phyloP scores from a whole-genome alignment of 1,284 basidiomycete genomes.

The Ganoderma boninense region DNA sequence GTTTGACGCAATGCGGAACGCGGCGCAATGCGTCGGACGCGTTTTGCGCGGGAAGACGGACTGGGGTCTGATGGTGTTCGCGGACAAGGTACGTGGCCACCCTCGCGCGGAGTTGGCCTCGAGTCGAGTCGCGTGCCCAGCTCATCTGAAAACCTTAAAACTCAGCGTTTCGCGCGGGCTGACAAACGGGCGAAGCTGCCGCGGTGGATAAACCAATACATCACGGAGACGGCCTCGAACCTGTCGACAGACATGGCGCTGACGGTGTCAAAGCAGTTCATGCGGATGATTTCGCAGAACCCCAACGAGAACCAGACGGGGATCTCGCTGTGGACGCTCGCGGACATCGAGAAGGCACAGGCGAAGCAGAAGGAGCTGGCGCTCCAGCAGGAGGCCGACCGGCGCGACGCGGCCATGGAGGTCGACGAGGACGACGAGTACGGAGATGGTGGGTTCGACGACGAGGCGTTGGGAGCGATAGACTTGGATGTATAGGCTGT shows the following conservation, averaged over 20 bases:
- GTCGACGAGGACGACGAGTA: constrained; percentile 56
- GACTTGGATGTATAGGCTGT: constrained; percentile 52
- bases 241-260: constrained; percentile 99
- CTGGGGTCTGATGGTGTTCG: constrained; percentile 99
- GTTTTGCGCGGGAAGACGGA: constrained; percentile 98
- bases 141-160: constrained; percentile 13
- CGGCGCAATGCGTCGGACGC: constrained; percentile 98
- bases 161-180: constrained; percentile 92
- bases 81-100: constrained; percentile 79
- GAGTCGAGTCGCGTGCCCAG: no score
- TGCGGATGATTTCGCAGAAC: constrained; percentile 97
- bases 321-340: constrained; percentile 92
- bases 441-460: constrained; percentile 78
- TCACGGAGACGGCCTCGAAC: constrained; percentile 96
- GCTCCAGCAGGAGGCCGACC: constrained; percentile 50
- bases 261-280: constrained; percentile 95
- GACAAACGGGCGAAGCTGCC: constrained; percentile 98
- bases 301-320: constrained; percentile 96
- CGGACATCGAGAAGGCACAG: constrained; percentile 85
- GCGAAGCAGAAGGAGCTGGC: constrained; percentile 74
- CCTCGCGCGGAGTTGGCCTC: not conserved
- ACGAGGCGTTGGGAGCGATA: constrained; percentile 68
- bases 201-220: constrained; percentile 99
- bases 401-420: constrained; percentile 42
- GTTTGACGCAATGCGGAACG: constrained; percentile 99